Evolutionary conservation across 345 rosid genomes (phyloP).

Genomic region (Aegle marmelos): DNA sequence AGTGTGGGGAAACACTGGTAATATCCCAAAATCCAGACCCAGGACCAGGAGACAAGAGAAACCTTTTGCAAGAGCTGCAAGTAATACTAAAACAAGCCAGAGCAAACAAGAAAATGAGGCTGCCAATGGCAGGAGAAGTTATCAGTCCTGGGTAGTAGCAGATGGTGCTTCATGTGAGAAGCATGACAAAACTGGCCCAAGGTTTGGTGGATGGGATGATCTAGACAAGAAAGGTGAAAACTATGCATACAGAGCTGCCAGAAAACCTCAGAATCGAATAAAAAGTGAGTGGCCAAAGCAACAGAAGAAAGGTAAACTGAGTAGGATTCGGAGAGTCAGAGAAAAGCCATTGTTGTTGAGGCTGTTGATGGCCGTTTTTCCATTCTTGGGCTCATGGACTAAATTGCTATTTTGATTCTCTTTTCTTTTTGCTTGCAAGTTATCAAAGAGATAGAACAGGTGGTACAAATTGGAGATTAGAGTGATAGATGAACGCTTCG

Average conservation of each 20-base stretch:
- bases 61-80: slow-evolving; percentile 37
- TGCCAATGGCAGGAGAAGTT: slow-evolving; percentile 32
- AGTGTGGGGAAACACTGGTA: slow-evolving; percentile 45
- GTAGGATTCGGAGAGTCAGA: slow-evolving; percentile 52
- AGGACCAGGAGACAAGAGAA: slow-evolving; percentile 35
- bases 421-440: not conserved
- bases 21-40: slow-evolving; percentile 31
- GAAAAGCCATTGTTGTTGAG: slow-evolving; percentile 65
- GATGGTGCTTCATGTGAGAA: slow-evolving; percentile 28
- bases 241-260: slow-evolving; percentile 2
- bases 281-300: slow-evolving; percentile 26
- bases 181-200: slow-evolving; percentile 10
- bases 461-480: no score
- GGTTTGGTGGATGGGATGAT: slow-evolving; percentile 90
- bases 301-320: slow-evolving; percentile 33
- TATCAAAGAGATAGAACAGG: not conserved
- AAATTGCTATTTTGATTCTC: slow-evolving; percentile 50
- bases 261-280: slow-evolving; percentile 7
- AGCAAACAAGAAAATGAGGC: slow-evolving; percentile 23
- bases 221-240: slow-evolving; percentile 38
- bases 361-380: slow-evolving; percentile 66
- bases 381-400: slow-evolving; percentile 74
- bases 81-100: slow-evolving; percentile 18
- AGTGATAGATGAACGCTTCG: no score
- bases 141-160: slow-evolving; percentile 62